phyloP scores from a whole-genome alignment of 2,329 filamentous ascomycete genomes.

The Byssoonygena ceratinophila region DNA sequence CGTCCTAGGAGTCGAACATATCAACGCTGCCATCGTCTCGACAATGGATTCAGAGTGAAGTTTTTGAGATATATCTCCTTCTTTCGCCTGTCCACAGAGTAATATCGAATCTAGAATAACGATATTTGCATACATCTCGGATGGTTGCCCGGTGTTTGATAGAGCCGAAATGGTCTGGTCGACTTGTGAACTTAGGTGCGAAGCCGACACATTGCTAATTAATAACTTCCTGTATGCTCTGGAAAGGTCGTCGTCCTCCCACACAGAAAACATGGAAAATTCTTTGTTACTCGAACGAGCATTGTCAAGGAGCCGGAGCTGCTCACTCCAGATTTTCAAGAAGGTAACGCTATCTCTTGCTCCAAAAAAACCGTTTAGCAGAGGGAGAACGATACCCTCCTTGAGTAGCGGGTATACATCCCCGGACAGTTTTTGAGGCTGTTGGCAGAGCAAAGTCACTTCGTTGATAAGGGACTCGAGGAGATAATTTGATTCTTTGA shows the following conservation, averaged over 20 bases:
- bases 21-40: constrained; percentile 16
- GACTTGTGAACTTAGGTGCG: constrained; percentile 25
- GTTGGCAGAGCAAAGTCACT: constrained; percentile 27
- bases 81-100: constrained; percentile 21
- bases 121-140: constrained; percentile 28
- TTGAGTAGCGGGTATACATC: constrained; percentile 29
- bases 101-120: constrained; percentile 30
- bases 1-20: constrained; percentile 25
- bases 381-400: constrained; percentile 30
- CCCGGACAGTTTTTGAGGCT: constrained; percentile 13
- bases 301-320: constrained; percentile 30
- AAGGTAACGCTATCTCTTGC: constrained; percentile 35
- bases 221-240: constrained; percentile 28
- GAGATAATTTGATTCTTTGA: constrained; percentile 29
- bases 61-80: constrained; percentile 10
- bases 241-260: constrained; percentile 39
- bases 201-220: constrained; percentile 25
- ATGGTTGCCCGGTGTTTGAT: constrained; percentile 10
- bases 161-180: constrained; percentile 11
- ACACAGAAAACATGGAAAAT: constrained; percentile 28
- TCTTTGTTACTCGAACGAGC: constrained; percentile 21
- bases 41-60: constrained; percentile 6
- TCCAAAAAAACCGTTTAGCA: constrained; percentile 32
- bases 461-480: constrained; percentile 30
- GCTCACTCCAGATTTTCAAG: constrained; percentile 32